These are phyloP conservation scores for Rubroboletus satanas DNA, from an alignment of 768 basidiomycete species.

Conservation along the genomic window DNA sequence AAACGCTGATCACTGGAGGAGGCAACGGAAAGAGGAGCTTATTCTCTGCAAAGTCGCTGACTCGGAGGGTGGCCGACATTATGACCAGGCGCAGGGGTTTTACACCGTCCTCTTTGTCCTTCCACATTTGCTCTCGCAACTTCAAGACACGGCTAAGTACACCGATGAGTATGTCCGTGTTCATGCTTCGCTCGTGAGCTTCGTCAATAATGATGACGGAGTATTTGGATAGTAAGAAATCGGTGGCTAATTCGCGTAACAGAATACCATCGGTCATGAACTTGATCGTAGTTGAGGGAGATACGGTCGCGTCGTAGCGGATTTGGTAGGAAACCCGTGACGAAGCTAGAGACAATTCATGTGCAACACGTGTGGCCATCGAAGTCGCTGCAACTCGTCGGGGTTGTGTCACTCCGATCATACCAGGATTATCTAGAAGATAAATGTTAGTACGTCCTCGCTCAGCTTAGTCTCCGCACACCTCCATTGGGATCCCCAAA, in stretches of 20 bases:
- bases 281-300: conserved; percentile 87
- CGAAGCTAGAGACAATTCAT: conserved; percentile 82
- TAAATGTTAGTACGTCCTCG: conserved; percentile 1
- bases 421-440: conserved; percentile 84
- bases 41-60: conserved; percentile 90
- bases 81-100: conserved; percentile 93
- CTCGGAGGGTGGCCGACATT: conserved; percentile 97
- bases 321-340: conserved; percentile 94
- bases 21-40: conserved; percentile 70
- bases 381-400: conserved; percentile 96
- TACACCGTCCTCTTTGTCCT: conserved; percentile 60
- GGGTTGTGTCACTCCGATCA: conserved; percentile 97
- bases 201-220: conserved; percentile 96
- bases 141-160: conserved; percentile 92
- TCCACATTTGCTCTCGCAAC: conserved; percentile 88
- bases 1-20: conserved; percentile 89
- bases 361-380: conserved; percentile 89
- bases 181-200: conserved; percentile 97
- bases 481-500: conserved; percentile 83
- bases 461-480: conserved; percentile 32
- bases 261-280: conserved; percentile 99
- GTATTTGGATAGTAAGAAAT: conserved; percentile 92
- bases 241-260: conserved; percentile 84
- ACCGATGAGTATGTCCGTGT: conserved; percentile 96
- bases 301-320: conserved; percentile 93